phyloP scores from a whole-genome alignment of 2,329 filamentous ascomycete genomes.

The Grosmannia serpens region DNA sequence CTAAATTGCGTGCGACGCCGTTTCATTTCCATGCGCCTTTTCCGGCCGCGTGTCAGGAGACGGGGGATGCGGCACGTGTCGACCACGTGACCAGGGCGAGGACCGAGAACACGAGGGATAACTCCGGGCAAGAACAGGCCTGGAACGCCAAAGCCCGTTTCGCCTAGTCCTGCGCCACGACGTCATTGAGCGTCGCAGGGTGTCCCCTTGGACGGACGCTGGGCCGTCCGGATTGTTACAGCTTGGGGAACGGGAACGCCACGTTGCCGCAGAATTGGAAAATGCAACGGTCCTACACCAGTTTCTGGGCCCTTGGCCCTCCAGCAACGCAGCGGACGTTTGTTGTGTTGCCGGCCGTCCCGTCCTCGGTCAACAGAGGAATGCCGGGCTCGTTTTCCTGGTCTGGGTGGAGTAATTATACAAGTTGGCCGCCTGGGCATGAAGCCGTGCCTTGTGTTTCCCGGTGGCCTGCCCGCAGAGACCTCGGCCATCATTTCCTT shows the following conservation, averaged over 20 bases:
- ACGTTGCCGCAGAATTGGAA: background rate
- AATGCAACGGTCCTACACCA: background rate
- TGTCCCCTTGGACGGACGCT: background rate
- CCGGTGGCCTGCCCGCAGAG: no score
- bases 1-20: no score
- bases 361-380: background rate
- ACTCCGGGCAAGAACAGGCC: no score
- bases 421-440: background rate
- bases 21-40: no score
- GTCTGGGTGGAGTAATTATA: background rate
- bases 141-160: background rate
- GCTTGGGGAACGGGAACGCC: slow-evolving; percentile 1
- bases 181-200: slow-evolving; percentile 3
- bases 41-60: no score
- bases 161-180: slow-evolving; percentile 1
- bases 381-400: no score
- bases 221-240: background rate
- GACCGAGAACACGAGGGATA: no score
- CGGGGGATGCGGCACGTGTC: no score
- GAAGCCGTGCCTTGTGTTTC: background rate
- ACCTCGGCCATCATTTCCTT: background rate
- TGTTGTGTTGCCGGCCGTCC: background rate
- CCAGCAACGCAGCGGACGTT: background rate
- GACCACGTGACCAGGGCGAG: no score
- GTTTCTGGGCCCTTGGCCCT: background rate